Evolutionary conservation across 1,284 basidiomycete genomes (phyloP).

Genomic region (Naganishia albida): DNA sequence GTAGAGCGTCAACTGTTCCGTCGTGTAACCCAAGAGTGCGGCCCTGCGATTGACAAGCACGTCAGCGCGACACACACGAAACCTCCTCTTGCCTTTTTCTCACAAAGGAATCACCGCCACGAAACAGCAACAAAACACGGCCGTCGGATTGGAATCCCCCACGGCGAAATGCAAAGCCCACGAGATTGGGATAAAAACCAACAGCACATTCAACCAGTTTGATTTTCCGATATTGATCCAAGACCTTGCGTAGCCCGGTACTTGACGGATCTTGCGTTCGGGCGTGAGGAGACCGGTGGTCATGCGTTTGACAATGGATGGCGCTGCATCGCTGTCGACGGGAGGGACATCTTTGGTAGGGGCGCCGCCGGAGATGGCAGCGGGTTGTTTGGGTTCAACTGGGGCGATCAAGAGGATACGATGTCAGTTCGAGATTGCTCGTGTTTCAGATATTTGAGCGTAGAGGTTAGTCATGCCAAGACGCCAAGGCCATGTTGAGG

Average conservation of each 20-base stretch:
- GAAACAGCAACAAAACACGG: constrained; percentile 51
- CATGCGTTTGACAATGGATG: constrained; percentile 39
- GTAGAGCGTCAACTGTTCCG: constrained; percentile 77
- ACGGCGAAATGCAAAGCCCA: constrained; percentile 55
- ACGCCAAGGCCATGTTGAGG: background rate
- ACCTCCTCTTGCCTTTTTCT: too few relatives aligned
- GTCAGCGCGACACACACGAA: constrained; percentile 34
- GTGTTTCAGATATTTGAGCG: background rate
- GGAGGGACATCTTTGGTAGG: background rate
- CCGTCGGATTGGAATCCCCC: constrained; percentile 47
- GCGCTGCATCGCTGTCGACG: background rate
- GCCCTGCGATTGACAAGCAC: constrained; percentile 58
- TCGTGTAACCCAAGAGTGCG: constrained; percentile 78
- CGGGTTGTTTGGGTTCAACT: background rate
- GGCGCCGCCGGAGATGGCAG: background rate
- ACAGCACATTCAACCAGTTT: constrained; percentile 56
- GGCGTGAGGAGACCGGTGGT: constrained; percentile 52
- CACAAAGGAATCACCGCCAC: constrained; percentile 55
- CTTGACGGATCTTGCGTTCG: constrained; percentile 48
- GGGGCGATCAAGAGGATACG: background rate
- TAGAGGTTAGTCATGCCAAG: background rate
- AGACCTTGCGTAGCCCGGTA: constrained; percentile 49
- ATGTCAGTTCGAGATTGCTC: background rate
- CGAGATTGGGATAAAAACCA: constrained; percentile 55
- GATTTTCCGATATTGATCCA: constrained; percentile 48